A percentile compares a stretch with the other conserved stretches of the same genome.
These are phyloP conservation scores for Eragrostis curvula DNA, from an alignment of 176 grass and related monocot genomes.

Conservation along the genomic window DNA sequence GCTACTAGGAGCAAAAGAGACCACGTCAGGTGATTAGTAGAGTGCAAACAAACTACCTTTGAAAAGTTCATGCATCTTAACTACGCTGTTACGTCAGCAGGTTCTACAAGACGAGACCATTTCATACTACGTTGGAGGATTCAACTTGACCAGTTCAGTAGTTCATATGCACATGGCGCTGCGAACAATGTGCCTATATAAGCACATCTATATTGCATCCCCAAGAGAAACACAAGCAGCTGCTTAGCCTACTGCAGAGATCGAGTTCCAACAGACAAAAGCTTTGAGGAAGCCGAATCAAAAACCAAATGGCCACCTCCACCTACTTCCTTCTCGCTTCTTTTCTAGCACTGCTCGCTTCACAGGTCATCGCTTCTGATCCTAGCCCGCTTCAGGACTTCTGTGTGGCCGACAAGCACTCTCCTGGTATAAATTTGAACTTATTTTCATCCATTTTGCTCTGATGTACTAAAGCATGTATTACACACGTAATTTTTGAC, in stretches of 20 bases:
- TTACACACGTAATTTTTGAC: no score
- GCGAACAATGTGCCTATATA: neutral
- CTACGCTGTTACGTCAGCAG: neutral
- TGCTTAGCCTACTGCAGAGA: neutral
- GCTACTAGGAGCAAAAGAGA: neutral
- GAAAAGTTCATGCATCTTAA: neutral
- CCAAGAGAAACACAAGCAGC: neutral
- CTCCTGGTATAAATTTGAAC: neutral
- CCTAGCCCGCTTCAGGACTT: conserved; percentile 44
- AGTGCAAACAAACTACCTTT: neutral
- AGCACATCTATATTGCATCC: neutral
- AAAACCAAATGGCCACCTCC: conserved; percentile 11
- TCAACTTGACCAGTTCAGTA: neutral
- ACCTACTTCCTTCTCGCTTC: neutral
- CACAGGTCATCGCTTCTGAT: conserved; percentile 17
- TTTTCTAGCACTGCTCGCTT: neutral
- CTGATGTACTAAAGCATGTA: no score
- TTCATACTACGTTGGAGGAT: neutral
- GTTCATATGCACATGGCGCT: neutral
- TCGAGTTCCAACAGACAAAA: neutral
- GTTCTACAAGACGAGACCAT: neutral
- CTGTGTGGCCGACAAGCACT: conserved; percentile 11
- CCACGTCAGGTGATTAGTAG: neutral
- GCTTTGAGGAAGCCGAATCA: neutral
- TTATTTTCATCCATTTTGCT: no score